These are phyloP conservation scores for Amoebophrya sp. DNA, from an alignment of 169 alveolate species.

Conservation along the genomic window DNA sequence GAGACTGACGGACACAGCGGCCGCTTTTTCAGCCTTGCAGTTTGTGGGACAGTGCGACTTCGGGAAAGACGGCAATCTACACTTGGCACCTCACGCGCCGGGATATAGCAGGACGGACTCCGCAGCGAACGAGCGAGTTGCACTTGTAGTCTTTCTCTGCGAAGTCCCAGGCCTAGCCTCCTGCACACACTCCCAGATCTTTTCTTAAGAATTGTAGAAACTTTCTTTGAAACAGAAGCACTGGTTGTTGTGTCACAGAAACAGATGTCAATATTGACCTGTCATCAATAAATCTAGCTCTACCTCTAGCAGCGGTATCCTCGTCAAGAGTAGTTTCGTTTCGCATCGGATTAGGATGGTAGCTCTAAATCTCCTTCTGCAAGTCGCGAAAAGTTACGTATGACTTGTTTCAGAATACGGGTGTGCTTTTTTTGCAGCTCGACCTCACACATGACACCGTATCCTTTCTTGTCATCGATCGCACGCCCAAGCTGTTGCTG, in stretches of 20 bases:
- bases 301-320: no score
- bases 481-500: not conserved
- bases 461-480: not conserved
- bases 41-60: not conserved
- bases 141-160: not conserved
- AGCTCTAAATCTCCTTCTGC: not conserved
- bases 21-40: not conserved
- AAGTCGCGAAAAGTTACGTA: not conserved
- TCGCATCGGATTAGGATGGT: no score
- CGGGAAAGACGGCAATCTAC: not conserved
- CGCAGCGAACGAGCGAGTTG: not conserved
- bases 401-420: not conserved
- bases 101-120: not conserved
- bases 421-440: not conserved
- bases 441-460: not conserved
- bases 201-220: no score
- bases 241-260: no score
- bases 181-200: not conserved
- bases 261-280: no score
- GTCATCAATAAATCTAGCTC: no score
- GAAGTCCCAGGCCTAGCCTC: not conserved
- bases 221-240: no score
- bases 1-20: not conserved
- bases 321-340: no score
- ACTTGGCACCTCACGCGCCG: not conserved